Percentiles rank a stretch among this genome's conserved stretches.
Conservation (phyloP, 2,329 filamentous ascomycete species). For the Aureobasidium sp. region DNA sequence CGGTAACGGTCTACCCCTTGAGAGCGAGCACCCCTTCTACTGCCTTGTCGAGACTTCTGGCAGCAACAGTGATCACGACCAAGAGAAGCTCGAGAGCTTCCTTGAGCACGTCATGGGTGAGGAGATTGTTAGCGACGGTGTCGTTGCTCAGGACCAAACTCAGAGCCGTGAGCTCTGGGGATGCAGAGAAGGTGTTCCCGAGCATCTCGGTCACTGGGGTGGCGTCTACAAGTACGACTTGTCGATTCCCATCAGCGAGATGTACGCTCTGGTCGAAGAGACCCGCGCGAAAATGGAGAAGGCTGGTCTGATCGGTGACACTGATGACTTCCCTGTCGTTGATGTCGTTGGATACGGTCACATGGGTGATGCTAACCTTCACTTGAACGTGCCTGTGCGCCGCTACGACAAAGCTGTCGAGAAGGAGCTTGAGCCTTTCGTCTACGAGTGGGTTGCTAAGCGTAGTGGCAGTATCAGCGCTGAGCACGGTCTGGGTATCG, state of each 20-base stretch:
- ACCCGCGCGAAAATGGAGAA: conserved; percentile 63
- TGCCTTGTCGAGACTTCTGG: conserved; percentile 95
- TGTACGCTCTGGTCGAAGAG: conserved; percentile 87
- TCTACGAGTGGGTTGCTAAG: conserved; percentile 93
- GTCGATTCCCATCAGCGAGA: conserved; percentile 79
- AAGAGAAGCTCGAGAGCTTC: conserved; percentile 80
- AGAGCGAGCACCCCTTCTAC: conserved; percentile 85
- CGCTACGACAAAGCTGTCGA: conserved; percentile 84
- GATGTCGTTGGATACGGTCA: conserved; percentile 95
- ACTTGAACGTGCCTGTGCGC: conserved; percentile 80
- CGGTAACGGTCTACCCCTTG: conserved; percentile 70
- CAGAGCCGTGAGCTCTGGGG: conserved; percentile 80
- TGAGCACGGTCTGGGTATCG: conserved; percentile 87
- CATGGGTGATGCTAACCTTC: conserved; percentile 95
- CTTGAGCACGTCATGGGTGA: conserved; percentile 86
- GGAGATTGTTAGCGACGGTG: conserved; percentile 80
- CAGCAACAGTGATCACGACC: conserved; percentile 88
- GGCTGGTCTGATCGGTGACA: conserved; percentile 66
- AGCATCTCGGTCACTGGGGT: conserved; percentile 81
- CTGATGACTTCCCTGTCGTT: conserved; percentile 69
- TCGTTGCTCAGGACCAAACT: conserved; percentile 87
- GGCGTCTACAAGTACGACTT: conserved; percentile 98
- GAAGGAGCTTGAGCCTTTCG: conserved; percentile 80
- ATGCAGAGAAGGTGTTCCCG: conserved; percentile 89
- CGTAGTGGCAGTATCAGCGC: conserved; percentile 90